Base-by-base conservation (phyloP, 495 filamentous ascomycete species). In the Penicillium dipodomyicola region DNA sequence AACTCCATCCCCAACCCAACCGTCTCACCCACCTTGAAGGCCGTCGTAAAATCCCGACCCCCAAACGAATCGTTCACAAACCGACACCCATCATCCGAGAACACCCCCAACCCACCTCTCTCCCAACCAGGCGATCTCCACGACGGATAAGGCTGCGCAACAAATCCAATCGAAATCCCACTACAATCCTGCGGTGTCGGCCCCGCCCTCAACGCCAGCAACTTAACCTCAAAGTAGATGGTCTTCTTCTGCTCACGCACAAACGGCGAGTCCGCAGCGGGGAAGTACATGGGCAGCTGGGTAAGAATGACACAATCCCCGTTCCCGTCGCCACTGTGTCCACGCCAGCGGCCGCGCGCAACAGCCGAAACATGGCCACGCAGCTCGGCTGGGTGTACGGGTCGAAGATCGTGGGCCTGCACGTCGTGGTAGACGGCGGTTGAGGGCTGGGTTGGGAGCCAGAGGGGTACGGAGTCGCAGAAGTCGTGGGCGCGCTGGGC, bases 51-150 rank as follows among this genome's bases (percentile, higher is more conserved):
- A 52, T 86, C 78, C 58, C 82, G 84, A 3, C 93, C 93, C 22
- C 93, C 93, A 77, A 80, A 91, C 1, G 82, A 81, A 65, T 97
- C 90, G 74, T 96, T 95, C 57, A 94, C 80, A 68, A 89, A 97
- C 60, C 84, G 80, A 62, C 89, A 84, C 11, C 93, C 93, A 69
- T 97, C 93, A 67, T 97, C 93, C 3, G 89, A 88, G 62, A 96
- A 94, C 11, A 97, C 86, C 7, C 81, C 93, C n/a, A 96, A 65
- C 44, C 86, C 89, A 2, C 83, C 92, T 29, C 92, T 77, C 66
- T 97, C 87, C 93, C 93, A 97, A 2, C 93, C 93, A 0, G 93
- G 93, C 53, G 94, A 81, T 41, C 93, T 82, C 81, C 91, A 97
- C 0, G 81, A 78, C 0, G 93, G 93, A 70, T 96, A 96, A 19